Evolutionary conservation across 176 grass and related monocot species (phyloP), one percentile per base, ranked within the genome.

Genomic region (Bolboschoenus planiculmis): DNA sequence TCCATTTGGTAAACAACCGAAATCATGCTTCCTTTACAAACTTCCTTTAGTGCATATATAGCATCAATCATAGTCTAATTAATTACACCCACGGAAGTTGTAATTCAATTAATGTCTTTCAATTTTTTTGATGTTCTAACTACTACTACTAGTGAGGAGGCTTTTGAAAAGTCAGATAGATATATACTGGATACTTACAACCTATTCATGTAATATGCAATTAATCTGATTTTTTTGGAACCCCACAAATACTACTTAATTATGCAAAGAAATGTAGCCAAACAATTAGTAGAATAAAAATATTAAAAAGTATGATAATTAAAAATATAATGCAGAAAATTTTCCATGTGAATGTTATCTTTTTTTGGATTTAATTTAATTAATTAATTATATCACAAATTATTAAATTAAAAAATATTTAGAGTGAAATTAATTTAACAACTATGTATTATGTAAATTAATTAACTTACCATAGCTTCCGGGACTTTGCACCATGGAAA

Each of bases 401-500:
- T n/a, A n/a, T n/a, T n/a, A n/a, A n/a, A n/a, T n/a, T n/a, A n/a
- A 42, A 70, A 21, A 70, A 42, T 70, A 70, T 21, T 11, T 70
- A 15, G 2, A 47, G 10, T 42, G 3, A 73, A 27, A 26, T 46
- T 46, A 44, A 27, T 47, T 27, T 50, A 51, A 14, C 21, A 40
- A 62, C 10, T 10, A 47, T 26, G 10, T 70, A 44, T 46, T 71
- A 46, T 46, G n/a, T 46, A 24, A n/a, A 23, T 16, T 15, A 51
- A 1, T 60, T 3, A 26, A 58, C 42, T 73, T 54, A 93, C 93
- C 96, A 34, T 93, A 93, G 85, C 51, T 85, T 0, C 66, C 13
- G 1, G 92, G 96, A 72, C 78, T 79, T 78, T 86, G 84, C 15
- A 88, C 78, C 92, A 99, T 95, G 78, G 91, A 87, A 71, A 90